A percentile compares a stretch with the other conserved stretches of the same genome.
Conservation (phyloP, 1,284 basidiomycete genomes). For the Irpex sp. region DNA sequence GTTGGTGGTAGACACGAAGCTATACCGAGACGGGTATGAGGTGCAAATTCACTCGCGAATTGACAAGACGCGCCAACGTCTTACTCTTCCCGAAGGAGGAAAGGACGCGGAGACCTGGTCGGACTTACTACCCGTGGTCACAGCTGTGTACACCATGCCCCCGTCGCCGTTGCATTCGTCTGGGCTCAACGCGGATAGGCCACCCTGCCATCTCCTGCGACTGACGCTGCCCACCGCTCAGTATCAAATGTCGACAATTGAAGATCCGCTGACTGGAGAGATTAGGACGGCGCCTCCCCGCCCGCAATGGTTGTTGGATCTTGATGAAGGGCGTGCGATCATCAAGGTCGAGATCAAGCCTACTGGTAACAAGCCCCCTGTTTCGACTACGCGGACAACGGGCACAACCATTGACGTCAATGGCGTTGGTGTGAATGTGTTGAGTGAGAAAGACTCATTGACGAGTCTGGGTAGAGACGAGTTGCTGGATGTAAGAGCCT, state of each 20-base stretch:
- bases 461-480: slow-evolving; percentile 68
- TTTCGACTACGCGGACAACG: slow-evolving; percentile 20
- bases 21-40: slow-evolving; percentile 70
- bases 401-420: slow-evolving; percentile 36
- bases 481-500: slow-evolving; percentile 62
- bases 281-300: slow-evolving; percentile 57
- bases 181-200: slow-evolving; percentile 52
- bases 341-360: slow-evolving; percentile 59
- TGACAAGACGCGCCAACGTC: slow-evolving; percentile 29
- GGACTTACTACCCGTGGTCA: slow-evolving; percentile 45
- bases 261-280: slow-evolving; percentile 80
- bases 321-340: slow-evolving; percentile 62
- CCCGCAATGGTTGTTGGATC: slow-evolving; percentile 72
- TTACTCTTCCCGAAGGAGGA: slow-evolving; percentile 19
- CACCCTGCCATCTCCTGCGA: slow-evolving; percentile 71
- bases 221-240: slow-evolving; percentile 80
- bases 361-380: slow-evolving; percentile 4
- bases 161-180: slow-evolving; percentile 79
- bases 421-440: slow-evolving; percentile 49
- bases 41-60: slow-evolving; percentile 48
- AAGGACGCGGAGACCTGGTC: slow-evolving; percentile 4
- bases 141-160: slow-evolving; percentile 65
- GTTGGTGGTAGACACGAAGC: slow-evolving; percentile 71
- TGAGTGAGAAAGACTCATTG: slow-evolving; percentile 74
- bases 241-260: slow-evolving; percentile 68